These are phyloP conservation scores for Gonapodya prolifera DNA, from an alignment of 192 early-diverging fungal species.

Conservation along the genomic window DNA sequence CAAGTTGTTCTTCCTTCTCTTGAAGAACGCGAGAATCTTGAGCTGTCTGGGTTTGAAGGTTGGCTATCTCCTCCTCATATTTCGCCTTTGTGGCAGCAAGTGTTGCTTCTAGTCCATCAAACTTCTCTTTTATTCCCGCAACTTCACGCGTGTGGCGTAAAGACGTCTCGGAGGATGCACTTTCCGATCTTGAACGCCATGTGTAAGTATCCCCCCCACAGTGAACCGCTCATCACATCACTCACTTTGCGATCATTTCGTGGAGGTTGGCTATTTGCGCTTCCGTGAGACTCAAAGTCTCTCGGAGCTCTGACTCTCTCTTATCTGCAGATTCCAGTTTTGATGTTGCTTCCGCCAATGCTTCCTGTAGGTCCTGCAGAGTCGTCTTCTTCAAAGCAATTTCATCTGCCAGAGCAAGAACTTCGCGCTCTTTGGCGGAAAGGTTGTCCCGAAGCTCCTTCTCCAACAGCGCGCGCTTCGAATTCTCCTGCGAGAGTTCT, in stretches of 20 bases:
- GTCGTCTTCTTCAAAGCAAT: background rate
- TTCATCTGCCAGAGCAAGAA: background rate
- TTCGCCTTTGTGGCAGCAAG: background rate
- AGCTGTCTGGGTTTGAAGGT: too few species aligned
- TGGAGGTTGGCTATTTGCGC: background rate
- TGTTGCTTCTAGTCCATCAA: background rate
- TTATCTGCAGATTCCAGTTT: background rate
- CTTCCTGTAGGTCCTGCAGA: background rate
- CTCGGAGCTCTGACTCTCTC: background rate
- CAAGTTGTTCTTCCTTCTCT: background rate
- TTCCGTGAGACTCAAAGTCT: background rate
- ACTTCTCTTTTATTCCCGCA: background rate
- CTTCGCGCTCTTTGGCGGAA: background rate
- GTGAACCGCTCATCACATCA: background rate
- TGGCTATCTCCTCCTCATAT: too few species aligned
- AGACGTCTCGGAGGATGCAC: background rate
- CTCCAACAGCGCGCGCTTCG: background rate
- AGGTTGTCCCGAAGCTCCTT: background rate
- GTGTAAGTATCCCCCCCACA: too few species aligned
- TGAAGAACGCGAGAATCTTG: background rate
- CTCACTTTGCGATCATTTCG: background rate
- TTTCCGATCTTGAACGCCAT: background rate
- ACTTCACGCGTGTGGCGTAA: background rate
- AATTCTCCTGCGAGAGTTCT: background rate
- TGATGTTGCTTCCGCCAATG: background rate